These are phyloP conservation scores for Crataegus laevigata DNA, from an alignment of 306 rosid genomes.

Conservation along the genomic window DNA sequence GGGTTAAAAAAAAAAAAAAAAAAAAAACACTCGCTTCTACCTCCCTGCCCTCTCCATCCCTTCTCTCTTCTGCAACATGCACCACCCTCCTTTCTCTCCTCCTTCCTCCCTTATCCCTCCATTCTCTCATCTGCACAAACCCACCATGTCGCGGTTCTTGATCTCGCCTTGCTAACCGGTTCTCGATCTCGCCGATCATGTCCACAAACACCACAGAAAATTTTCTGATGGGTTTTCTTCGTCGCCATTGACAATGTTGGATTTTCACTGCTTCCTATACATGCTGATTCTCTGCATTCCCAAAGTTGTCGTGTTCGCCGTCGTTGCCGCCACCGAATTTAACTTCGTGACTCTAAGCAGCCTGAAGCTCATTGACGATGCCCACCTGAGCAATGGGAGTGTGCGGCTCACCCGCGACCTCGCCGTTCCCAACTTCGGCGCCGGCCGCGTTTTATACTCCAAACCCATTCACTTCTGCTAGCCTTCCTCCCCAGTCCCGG, in stretches of 20 bases:
- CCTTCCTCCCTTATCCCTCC: too few relatives aligned
- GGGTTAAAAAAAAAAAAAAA: too few relatives aligned
- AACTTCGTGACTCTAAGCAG: constrained; percentile 69
- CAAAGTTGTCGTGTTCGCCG: background rate
- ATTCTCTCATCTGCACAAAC: too few relatives aligned
- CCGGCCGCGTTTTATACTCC: constrained; percentile 69
- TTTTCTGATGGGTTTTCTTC: constrained; percentile 20
- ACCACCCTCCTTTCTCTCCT: too few relatives aligned
- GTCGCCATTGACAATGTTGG: constrained; percentile 37
- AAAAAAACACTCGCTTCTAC: too few relatives aligned
- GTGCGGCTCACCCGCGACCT: constrained; percentile 83
- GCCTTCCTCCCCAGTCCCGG: constrained; percentile 30
- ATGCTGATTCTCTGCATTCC: background rate
- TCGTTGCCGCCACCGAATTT: constrained; percentile 44
- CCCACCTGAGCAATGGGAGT: constrained; percentile 77
- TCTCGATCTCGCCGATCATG: too few relatives aligned
- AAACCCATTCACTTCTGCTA: constrained; percentile 64
- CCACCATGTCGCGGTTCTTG: too few relatives aligned
- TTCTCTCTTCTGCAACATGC: too few relatives aligned
- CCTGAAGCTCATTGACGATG: constrained; percentile 82
- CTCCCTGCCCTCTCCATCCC: too few relatives aligned
- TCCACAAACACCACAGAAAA: background rate
- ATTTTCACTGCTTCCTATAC: background rate
- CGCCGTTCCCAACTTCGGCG: constrained; percentile 75
- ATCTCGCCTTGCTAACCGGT: too few relatives aligned